Evolutionary conservation across 495 filamentous ascomycete genomes (phyloP).

Genomic region (Eremomyces bilateralis): DNA sequence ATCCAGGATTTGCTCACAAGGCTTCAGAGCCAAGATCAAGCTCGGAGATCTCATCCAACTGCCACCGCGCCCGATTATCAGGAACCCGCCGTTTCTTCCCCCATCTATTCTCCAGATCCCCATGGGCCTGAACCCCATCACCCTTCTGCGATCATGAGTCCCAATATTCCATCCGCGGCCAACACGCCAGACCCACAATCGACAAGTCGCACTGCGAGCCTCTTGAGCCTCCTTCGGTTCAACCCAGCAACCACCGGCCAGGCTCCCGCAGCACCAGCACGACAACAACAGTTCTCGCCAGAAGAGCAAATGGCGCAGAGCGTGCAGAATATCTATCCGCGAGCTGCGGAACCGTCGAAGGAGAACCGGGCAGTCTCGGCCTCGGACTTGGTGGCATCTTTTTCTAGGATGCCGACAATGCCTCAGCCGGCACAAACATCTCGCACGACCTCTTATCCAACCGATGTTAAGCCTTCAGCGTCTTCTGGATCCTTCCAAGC

Average conservation of each 20-base stretch:
- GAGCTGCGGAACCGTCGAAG: slow-evolving; percentile 1
- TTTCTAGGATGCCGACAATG: slow-evolving; percentile 24
- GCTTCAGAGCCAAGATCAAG: slow-evolving; percentile 3
- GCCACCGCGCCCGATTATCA: slow-evolving; percentile 7
- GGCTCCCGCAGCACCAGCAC: not conserved
- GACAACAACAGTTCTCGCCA: slow-evolving; percentile 6
- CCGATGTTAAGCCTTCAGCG: slow-evolving; percentile 5
- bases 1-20: slow-evolving; percentile 3
- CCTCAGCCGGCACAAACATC: slow-evolving; percentile 15
- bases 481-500: slow-evolving; percentile 25
- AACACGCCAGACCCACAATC: slow-evolving; percentile 24
- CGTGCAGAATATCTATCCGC: not conserved
- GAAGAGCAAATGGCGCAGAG: slow-evolving; percentile 5
- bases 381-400: slow-evolving; percentile 40
- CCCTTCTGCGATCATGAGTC: slow-evolving; percentile 13
- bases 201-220: slow-evolving; percentile 35
- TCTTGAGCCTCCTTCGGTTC: slow-evolving; percentile 79
- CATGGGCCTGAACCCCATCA: slow-evolving; percentile 16
- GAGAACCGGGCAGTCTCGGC: slow-evolving; percentile 32
- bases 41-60: not conserved
- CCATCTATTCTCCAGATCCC: slow-evolving; percentile 16
- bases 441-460: slow-evolving; percentile 9
- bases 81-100: slow-evolving; percentile 18
- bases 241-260: slow-evolving; percentile 27
- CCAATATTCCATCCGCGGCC: slow-evolving; percentile 17